These are phyloP conservation scores for Graphilbum ipis-grandicollis DNA, from an alignment of 2,329 filamentous ascomycete genomes.

Conservation along the genomic window DNA sequence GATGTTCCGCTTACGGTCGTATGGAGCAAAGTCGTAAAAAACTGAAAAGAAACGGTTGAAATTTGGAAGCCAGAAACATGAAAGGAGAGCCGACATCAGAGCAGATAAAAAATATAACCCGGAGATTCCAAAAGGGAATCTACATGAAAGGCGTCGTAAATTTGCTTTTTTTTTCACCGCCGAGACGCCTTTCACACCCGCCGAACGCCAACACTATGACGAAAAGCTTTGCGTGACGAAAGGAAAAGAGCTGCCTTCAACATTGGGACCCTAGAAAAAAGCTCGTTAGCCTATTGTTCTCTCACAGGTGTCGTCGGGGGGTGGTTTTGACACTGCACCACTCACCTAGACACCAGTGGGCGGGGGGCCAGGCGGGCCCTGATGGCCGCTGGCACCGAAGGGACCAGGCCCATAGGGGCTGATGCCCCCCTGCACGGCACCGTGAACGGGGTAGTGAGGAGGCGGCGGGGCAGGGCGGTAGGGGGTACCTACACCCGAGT, in stretches of 20 bases:
- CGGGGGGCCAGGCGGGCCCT: constrained; percentile 18
- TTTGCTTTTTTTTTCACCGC: constrained; percentile 6
- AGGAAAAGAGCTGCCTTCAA: constrained; percentile 4
- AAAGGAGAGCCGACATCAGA: constrained; percentile 1
- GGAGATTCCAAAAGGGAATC: constrained; percentile 3
- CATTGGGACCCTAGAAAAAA: background rate
- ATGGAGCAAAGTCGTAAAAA: constrained; percentile 1
- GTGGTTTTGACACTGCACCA: background rate
- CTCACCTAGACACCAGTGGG: constrained; percentile 10
- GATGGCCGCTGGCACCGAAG: constrained; percentile 27
- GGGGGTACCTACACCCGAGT: constrained; percentile 92
- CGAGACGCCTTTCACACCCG: constrained; percentile 9
- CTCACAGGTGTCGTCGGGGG: background rate
- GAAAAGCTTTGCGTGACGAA: constrained; percentile 11
- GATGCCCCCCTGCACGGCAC: constrained; percentile 15
- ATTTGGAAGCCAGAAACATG: background rate
- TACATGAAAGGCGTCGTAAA: constrained; percentile 5
- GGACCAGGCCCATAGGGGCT: constrained; percentile 28
- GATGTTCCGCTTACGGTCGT: constrained; percentile 1
- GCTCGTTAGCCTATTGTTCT: background rate
- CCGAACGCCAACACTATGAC: constrained; percentile 12
- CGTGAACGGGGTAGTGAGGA: constrained; percentile 29
- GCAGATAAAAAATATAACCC: constrained; percentile 2
- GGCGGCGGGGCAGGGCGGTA: constrained; percentile 77
- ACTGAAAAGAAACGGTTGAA: background rate